Base-by-base conservation (phyloP, 805 yeast genomes). In the Suhomyces sp. region DNA sequence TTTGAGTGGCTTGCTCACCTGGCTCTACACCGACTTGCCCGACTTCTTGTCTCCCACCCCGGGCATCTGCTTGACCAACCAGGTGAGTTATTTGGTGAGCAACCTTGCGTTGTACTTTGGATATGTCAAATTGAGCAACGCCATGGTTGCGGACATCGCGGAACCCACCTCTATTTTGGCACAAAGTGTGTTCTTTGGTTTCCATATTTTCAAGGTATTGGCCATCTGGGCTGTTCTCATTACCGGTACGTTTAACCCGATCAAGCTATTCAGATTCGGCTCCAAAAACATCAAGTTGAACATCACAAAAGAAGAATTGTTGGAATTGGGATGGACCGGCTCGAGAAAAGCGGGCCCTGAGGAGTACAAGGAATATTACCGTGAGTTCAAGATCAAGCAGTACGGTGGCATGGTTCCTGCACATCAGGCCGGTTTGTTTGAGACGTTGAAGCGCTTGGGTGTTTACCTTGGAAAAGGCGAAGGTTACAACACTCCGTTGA, bases 21-120 rank as follows among this genome's bases (percentile, higher is more conserved):
- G 99, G 98, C 79, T 94, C 54, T 94, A 92, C 69, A 85, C 96
- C 1, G 98, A 94, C 72, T 78, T 94, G 67, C 99, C 99, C 1
- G 97, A 90, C 64, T 80, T 77, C 61, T 75, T 90, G 50, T 82
- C 92, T 35, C 97, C 97, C 47, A 93, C 98, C 4, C 98, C 98
- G 0, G 97, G 97, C 23, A 79, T 85, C 53, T 87, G 92, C 58
- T 71, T 90, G 52, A 87, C 96, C 9, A 86, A 84, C 61, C 82
- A 83, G 59, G 52, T 84, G 26, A 71, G 71, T 23, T 60, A 57
- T 35, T 26, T 60, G 19, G 55, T 63, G 33, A 56, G 65, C 26
- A 49, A 44, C 17, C 38, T 66, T 15, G 72, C 72, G 31, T 44
- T 44, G 27, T 53, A 56, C 47, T 69, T 81, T 55, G 81, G 79